phyloP scores from a whole-genome alignment of 1,284 basidiomycete genomes.

The Rhodotorula sp. region DNA sequence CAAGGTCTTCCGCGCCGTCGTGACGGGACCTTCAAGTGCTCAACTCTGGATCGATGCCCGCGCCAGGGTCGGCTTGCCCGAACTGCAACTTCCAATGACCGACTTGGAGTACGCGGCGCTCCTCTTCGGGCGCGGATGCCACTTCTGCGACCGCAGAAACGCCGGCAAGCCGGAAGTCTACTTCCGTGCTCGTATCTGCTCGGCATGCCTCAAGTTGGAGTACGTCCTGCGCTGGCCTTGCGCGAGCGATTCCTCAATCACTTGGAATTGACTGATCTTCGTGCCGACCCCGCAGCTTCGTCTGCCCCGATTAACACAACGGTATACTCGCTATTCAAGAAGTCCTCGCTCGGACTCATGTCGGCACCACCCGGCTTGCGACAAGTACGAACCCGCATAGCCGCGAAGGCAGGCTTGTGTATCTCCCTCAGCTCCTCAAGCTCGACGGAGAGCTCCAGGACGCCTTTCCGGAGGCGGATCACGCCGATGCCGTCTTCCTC shows the following conservation, averaged over 20 bases:
- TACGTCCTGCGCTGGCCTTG: neutral
- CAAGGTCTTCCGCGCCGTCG: constrained; percentile 15
- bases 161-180: constrained; percentile 22
- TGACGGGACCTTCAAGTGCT: neutral
- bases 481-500: neutral
- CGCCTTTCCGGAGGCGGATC: neutral
- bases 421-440: neutral
- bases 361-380: too few relatives aligned
- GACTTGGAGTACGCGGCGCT: constrained; percentile 18
- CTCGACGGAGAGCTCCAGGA: neutral
- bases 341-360: too few relatives aligned
- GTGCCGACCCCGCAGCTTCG: too few relatives aligned
- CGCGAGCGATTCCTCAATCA: neutral
- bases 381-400: neutral
- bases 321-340: too few relatives aligned
- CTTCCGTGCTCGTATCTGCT: constrained; percentile 17
- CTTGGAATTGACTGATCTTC: neutral
- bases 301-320: too few relatives aligned
- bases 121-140: constrained; percentile 18
- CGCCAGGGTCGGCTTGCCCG: constrained; percentile 9
- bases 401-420: neutral
- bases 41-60: constrained; percentile 15
- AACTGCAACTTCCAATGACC: constrained; percentile 9
- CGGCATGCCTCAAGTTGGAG: constrained; percentile 6
- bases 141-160: constrained; percentile 11